Conservation (phyloP, 2,329 filamentous ascomycete genomes). For the Botrytis hyacinthi region DNA sequence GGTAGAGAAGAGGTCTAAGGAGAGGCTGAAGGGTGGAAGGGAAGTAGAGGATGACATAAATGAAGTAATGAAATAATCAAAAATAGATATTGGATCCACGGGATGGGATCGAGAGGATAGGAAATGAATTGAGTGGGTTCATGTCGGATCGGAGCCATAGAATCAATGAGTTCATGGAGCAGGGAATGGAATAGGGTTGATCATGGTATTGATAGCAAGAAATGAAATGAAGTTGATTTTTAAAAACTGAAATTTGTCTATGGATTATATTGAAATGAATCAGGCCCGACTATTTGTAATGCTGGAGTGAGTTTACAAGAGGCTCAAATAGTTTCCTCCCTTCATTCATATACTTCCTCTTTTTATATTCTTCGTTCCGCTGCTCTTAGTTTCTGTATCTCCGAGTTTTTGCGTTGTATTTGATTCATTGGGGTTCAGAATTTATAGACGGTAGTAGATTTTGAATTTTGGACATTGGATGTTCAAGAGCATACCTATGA, state of each 20-base stretch:
- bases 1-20: not conserved
- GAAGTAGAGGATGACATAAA: not conserved
- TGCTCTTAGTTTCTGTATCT: not conserved
- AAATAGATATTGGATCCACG: slow-evolving; percentile 13
- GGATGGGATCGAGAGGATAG: not conserved
- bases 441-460: not conserved
- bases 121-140: not conserved
- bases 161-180: not conserved
- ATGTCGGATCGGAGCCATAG: not conserved
- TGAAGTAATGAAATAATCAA: not conserved
- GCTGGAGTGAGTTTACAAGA: not conserved
- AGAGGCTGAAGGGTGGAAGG: not conserved
- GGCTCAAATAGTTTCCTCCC: too few species aligned
- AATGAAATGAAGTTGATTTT: slow-evolving; percentile 7
- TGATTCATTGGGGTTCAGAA: not conserved
- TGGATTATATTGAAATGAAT: not conserved
- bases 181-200: not conserved
- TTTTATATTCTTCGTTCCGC: not conserved
- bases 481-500: not conserved
- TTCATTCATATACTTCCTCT: not conserved
- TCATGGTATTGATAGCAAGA: not conserved
- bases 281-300: not conserved
- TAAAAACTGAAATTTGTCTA: not conserved
- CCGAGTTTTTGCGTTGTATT: not conserved
- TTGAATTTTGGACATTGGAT: not conserved